These are phyloP conservation scores for Tripterygium wilfordii DNA, from an alignment of 177 flowering plant genomes.

Conservation along the genomic window DNA sequence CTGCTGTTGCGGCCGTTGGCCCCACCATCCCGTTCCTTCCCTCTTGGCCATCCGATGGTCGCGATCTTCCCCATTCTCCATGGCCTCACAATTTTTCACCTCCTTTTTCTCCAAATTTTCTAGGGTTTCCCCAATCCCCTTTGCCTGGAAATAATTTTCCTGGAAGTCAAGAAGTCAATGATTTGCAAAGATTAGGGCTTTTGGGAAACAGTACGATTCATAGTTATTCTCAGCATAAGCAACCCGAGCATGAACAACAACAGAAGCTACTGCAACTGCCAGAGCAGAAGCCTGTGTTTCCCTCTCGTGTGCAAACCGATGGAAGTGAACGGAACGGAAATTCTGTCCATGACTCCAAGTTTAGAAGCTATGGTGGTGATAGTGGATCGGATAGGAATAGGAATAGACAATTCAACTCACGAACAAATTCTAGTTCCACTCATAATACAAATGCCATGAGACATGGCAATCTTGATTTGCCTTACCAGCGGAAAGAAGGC, in stretches of 20 bases:
- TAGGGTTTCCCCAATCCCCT: slow-evolving; percentile 39
- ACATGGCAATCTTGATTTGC: slow-evolving; percentile 3
- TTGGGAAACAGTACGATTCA: slow-evolving; percentile 8
- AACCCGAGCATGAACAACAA: too few relatives aligned
- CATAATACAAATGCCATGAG: background rate
- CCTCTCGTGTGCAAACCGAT: slow-evolving; percentile 16
- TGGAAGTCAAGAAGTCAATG: slow-evolving; percentile 21
- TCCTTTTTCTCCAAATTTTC: slow-evolving; percentile 23
- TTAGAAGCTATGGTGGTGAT: too few relatives aligned
- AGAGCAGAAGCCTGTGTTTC: slow-evolving; percentile 26
- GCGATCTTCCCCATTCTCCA: slow-evolving; percentile 10
- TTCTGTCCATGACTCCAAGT: too few relatives aligned
- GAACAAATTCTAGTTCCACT: slow-evolving; percentile 10
- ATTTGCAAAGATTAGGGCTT: slow-evolving; percentile 35
- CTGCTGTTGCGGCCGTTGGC: slow-evolving; percentile 86
- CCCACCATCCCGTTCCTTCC: slow-evolving; percentile 39
- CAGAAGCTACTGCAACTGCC: too few relatives aligned
- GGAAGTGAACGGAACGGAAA: slow-evolving; percentile 11
- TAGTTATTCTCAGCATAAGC: slow-evolving; percentile 8
- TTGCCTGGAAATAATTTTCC: slow-evolving; percentile 7
- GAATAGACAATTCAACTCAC: slow-evolving; percentile 16
- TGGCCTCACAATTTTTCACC: slow-evolving; percentile 21
- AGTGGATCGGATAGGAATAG: slow-evolving; percentile 21
- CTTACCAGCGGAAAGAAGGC: slow-evolving; percentile 12
- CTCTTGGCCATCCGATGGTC: slow-evolving; percentile 23